phyloP scores from a whole-genome alignment of 139 green algal species.

The Haematococcus lacustris region DNA sequence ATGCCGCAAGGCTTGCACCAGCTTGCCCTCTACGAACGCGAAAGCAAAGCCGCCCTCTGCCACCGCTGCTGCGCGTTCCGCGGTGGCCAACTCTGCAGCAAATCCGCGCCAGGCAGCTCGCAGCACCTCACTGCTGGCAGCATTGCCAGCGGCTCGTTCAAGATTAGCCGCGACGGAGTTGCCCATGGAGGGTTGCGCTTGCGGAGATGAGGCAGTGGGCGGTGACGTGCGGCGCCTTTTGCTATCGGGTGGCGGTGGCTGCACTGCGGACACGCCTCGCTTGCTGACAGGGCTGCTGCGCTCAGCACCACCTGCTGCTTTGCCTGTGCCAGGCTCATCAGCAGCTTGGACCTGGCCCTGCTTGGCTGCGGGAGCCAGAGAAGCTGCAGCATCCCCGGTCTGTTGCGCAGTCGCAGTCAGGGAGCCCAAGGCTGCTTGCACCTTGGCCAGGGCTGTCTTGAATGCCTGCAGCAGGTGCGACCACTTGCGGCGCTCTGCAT shows the following conservation, averaged over 20 bases:
- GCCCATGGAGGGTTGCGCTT: background rate
- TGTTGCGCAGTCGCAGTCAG: background rate
- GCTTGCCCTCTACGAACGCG: conserved; percentile 85
- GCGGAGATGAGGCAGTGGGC: background rate
- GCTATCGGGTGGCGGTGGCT: conserved; percentile 6
- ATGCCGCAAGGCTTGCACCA: conserved; percentile 77
- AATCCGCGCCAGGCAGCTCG: conserved; percentile 61
- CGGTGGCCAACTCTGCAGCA: conserved; percentile 47
- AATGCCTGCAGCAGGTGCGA: conserved; percentile 79
- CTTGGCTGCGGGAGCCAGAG: background rate
- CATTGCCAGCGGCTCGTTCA: background rate
- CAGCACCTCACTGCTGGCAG: background rate
- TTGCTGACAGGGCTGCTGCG: background rate
- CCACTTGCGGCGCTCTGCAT: conserved; percentile 81
- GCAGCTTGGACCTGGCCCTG: background rate
- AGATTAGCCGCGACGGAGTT: too few species aligned
- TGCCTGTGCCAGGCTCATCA: background rate
- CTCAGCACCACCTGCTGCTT: background rate
- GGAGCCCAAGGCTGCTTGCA: conserved; percentile 2
- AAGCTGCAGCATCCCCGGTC: background rate
- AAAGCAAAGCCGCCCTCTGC: conserved; percentile 83
- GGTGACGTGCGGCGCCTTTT: background rate
- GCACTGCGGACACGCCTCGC: background rate
- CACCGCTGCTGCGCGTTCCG: conserved; percentile 56
- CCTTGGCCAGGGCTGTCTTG: conserved; percentile 27